These are phyloP conservation scores for Ophiostoma perfectum DNA, from an alignment of 2,329 filamentous ascomycete species.

Conservation along the genomic window DNA sequence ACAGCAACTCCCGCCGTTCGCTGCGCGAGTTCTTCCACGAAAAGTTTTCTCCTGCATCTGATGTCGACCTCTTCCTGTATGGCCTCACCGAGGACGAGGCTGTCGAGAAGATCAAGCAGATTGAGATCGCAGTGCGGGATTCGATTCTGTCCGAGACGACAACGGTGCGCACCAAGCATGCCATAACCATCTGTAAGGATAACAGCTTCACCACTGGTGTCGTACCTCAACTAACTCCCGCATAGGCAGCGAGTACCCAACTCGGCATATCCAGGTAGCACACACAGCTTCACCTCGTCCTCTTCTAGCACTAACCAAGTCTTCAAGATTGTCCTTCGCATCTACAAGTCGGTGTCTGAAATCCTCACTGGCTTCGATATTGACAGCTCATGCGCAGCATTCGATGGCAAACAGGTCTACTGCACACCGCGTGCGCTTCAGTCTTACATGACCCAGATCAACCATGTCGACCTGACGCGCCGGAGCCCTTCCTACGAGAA, in stretches of 20 bases:
- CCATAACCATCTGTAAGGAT: conserved; percentile 66
- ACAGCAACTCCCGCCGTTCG: conserved; percentile 56
- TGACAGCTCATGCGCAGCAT: conserved; percentile 75
- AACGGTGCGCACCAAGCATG: conserved; percentile 78
- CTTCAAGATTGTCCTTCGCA: conserved; percentile 55
- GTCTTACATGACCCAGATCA: conserved; percentile 76
- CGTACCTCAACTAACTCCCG: background rate
- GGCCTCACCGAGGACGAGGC: conserved; percentile 71
- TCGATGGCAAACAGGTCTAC: conserved; percentile 74
- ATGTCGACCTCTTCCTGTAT: conserved; percentile 83
- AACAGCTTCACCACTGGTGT: conserved; percentile 35
- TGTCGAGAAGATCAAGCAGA: conserved; percentile 76
- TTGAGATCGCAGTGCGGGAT: conserved; percentile 69
- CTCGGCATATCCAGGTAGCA: background rate
- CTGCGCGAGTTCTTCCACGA: conserved; percentile 74
- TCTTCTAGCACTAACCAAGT: background rate
- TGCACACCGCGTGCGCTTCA: conserved; percentile 69
- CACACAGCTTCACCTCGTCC: background rate
- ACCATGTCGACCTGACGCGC: conserved; percentile 71
- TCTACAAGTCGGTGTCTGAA: conserved; percentile 78
- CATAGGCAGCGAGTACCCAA: background rate
- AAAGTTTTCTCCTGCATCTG: conserved; percentile 72
- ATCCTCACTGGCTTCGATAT: conserved; percentile 87
- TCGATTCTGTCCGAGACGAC: conserved; percentile 78
- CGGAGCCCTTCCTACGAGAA: conserved; percentile 85